Conservation (phyloP, 441 rosid species). For the Populus tomentosa region DNA sequence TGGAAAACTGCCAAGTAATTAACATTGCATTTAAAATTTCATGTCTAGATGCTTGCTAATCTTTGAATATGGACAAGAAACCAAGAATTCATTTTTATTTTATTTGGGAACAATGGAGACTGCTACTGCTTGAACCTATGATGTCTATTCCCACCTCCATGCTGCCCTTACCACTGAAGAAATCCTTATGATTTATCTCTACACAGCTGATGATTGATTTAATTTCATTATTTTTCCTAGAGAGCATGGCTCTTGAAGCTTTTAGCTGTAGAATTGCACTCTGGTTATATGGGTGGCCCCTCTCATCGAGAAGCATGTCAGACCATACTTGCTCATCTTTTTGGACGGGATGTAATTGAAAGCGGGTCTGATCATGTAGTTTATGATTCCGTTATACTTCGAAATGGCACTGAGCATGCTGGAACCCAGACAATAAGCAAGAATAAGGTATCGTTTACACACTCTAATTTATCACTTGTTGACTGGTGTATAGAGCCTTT, state of each 20-base stretch:
- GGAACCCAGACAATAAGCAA: conserved; percentile 60
- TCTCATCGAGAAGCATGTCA: conserved; percentile 72
- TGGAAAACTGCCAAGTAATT: neutral
- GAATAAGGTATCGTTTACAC: conserved; percentile 60
- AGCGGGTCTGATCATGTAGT: conserved; percentile 33
- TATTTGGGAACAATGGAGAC: too few species aligned
- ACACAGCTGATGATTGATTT: neutral
- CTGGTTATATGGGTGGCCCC: conserved; percentile 57
- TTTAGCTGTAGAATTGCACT: conserved; percentile 80
- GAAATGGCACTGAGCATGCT: conserved; percentile 40
- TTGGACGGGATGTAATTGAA: conserved; percentile 58
- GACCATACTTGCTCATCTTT: conserved; percentile 75
- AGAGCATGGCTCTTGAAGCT: conserved; percentile 98
- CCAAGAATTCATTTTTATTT: too few species aligned
- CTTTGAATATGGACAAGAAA: too few species aligned
- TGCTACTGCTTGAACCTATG: too few species aligned
- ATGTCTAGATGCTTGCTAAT: too few species aligned
- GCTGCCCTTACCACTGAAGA: neutral
- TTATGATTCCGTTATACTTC: conserved; percentile 41
- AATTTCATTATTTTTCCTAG: conserved; percentile 33
- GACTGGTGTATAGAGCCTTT: too few species aligned
- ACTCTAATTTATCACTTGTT: conserved; percentile 2
- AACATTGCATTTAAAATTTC: too few species aligned
- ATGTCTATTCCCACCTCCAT: too few species aligned
- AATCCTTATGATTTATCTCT: neutral